A percentile compares a stretch with the other conserved stretches of the same genome.
These are phyloP conservation scores for Paraconiothyrium brasiliense DNA, from an alignment of 2,329 filamentous ascomycete genomes.

Conservation along the genomic window DNA sequence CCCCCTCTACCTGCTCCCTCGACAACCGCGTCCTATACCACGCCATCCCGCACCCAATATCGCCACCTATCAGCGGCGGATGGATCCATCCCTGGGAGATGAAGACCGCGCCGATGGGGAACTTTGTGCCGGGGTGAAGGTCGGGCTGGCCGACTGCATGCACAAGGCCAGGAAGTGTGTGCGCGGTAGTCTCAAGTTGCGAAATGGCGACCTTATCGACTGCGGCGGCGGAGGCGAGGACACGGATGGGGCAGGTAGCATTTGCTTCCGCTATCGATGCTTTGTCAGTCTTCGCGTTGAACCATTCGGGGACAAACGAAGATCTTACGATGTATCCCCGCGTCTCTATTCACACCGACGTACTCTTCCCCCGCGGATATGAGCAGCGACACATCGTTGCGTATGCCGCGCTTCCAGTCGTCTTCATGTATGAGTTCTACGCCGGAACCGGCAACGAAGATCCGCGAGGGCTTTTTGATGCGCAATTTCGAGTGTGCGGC, in stretches of 20 bases:
- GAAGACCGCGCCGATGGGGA: slow-evolving; percentile 51
- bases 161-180: slow-evolving; percentile 46
- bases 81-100: slow-evolving; percentile 48
- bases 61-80: slow-evolving; percentile 50
- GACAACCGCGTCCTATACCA: slow-evolving; percentile 48
- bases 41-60: slow-evolving; percentile 54
- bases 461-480: slow-evolving; percentile 38
- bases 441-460: slow-evolving; percentile 39
- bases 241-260: slow-evolving; percentile 26
- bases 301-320: background rate
- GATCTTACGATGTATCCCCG: slow-evolving; percentile 26
- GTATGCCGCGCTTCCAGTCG: slow-evolving; percentile 37
- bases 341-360: slow-evolving; percentile 38
- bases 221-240: slow-evolving; percentile 39
- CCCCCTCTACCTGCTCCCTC: slow-evolving; percentile 42
- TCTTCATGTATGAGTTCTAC: slow-evolving; percentile 37
- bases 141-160: slow-evolving; percentile 49
- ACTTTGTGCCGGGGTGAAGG: slow-evolving; percentile 50
- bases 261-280: slow-evolving; percentile 26
- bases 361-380: slow-evolving; percentile 46
- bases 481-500: slow-evolving; percentile 42
- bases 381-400: slow-evolving; percentile 40
- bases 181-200: slow-evolving; percentile 44
- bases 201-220: slow-evolving; percentile 41
- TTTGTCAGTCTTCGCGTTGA: background rate